Conservation (phyloP, 768 basidiomycete genomes). For the Phaeotremella skinneri region DNA sequence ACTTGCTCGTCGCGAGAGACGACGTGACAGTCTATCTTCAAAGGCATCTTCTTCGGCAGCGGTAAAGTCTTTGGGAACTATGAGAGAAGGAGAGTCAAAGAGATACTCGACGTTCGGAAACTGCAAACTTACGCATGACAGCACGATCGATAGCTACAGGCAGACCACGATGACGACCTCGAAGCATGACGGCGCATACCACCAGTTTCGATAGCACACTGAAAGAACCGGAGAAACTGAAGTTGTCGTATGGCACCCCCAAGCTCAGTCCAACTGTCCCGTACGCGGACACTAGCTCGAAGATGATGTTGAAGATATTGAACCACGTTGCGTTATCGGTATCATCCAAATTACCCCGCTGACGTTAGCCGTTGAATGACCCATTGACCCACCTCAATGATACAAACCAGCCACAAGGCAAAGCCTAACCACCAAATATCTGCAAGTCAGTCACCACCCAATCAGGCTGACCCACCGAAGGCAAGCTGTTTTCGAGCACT, state of each 20-base stretch:
- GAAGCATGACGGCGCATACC: slow-evolving; percentile 82
- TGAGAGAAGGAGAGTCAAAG: not conserved
- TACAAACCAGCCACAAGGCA: slow-evolving; percentile 84
- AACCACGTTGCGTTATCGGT: slow-evolving; percentile 65
- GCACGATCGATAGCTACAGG: slow-evolving; percentile 47
- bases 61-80: slow-evolving; percentile 50
- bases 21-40: slow-evolving; percentile 45
- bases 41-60: slow-evolving; percentile 46
- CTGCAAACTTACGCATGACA: slow-evolving; percentile 43
- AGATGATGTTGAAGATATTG: slow-evolving; percentile 69
- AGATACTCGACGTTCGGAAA: not conserved
- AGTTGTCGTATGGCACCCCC: slow-evolving; percentile 66
- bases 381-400: slow-evolving; percentile 69
- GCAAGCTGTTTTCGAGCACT: slow-evolving; percentile 66
- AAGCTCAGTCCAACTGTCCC: slow-evolving; percentile 73
- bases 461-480: slow-evolving; percentile 61
- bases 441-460: slow-evolving; percentile 43
- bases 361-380: slow-evolving; percentile 12
- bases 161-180: slow-evolving; percentile 80
- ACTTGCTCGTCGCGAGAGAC: slow-evolving; percentile 26
- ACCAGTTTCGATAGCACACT: slow-evolving; percentile 81
- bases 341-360: slow-evolving; percentile 65
- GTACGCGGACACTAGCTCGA: slow-evolving; percentile 51
- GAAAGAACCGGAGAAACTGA: slow-evolving; percentile 75
- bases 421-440: slow-evolving; percentile 96